Evolutionary conservation across 2,329 filamentous ascomycete species (phyloP).

Genomic region (Colletotrichum brevisporum): DNA sequence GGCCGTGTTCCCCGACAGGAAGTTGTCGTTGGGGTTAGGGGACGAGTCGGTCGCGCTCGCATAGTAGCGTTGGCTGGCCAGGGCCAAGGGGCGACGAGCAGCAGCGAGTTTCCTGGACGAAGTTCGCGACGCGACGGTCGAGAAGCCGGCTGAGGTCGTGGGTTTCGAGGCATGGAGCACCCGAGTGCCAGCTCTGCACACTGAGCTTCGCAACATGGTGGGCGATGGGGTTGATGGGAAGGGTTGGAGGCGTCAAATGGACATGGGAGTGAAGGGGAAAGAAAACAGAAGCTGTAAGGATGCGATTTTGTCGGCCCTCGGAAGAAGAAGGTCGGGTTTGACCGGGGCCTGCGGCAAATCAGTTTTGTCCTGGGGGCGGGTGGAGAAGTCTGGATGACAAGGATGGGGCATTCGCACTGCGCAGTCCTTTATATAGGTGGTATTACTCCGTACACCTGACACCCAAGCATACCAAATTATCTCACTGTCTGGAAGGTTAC

Average conservation of each 20-base stretch:
- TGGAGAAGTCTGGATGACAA: too few relatives aligned
- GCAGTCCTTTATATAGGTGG: too few relatives aligned
- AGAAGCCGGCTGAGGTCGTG: conserved; percentile 56
- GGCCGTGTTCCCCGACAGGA: conserved; percentile 95
- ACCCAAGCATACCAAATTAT: too few relatives aligned
- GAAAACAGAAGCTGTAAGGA: conserved; percentile 22
- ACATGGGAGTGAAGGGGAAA: conserved; percentile 25
- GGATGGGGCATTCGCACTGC: too few relatives aligned
- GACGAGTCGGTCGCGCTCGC: conserved; percentile 68
- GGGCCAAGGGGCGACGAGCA: conserved; percentile 64
- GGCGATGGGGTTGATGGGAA: conserved; percentile 20
- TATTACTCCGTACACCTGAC: too few relatives aligned
- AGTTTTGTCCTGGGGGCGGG: conserved; percentile 10
- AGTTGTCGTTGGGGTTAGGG: conserved; percentile 91
- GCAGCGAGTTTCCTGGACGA: conserved; percentile 61
- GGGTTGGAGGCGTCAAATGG: conserved; percentile 7
- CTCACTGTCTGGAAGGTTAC: too few relatives aligned
- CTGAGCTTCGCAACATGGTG: conserved; percentile 80
- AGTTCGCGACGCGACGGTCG: conserved; percentile 55
- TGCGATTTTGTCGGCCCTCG: conserved; percentile 37
- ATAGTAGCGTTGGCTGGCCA: conserved; percentile 66
- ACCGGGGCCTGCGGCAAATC: conserved; percentile 37
- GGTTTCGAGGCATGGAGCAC: conserved; percentile 70
- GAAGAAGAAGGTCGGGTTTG: conserved; percentile 34
- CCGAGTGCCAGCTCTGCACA: conserved; percentile 76